Conservation (phyloP, 2,329 filamentous ascomycete genomes). For the Penicillium sp. region DNA sequence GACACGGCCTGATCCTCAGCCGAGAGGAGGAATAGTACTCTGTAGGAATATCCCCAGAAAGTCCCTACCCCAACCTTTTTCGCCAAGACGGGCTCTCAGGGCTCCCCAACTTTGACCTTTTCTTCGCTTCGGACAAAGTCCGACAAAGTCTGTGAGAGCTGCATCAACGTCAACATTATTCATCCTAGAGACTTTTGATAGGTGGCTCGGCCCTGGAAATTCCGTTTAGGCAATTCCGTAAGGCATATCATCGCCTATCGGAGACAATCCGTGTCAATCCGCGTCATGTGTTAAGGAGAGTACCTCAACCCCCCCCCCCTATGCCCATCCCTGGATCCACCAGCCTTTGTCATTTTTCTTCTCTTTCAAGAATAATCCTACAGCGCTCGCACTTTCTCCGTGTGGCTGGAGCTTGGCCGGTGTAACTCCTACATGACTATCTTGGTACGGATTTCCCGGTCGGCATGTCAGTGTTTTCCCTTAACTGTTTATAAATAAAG, state of each 20-base stretch:
- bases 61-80: not conserved
- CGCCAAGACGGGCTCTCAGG: not conserved
- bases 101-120: not conserved
- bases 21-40: not conserved
- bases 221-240: not conserved
- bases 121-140: slow-evolving; percentile 2
- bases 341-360: no score
- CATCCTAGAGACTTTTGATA: not conserved
- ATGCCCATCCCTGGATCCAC: not conserved
- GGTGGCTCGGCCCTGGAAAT: not conserved
- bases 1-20: not conserved
- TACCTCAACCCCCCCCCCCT: no score
- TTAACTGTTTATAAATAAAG: not conserved
- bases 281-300: not conserved
- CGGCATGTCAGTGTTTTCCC: not conserved
- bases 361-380: no score
- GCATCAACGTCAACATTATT: not conserved
- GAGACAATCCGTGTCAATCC: not conserved
- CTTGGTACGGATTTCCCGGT: not conserved
- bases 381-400: slow-evolving; percentile 7
- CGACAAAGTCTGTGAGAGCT: slow-evolving; percentile 3
- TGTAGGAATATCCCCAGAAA: not conserved
- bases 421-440: not conserved
- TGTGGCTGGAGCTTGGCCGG: not conserved
- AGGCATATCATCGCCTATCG: not conserved